Conservation (phyloP, 2,329 filamentous ascomycete genomes). For the Botrytis aclada region DNA sequence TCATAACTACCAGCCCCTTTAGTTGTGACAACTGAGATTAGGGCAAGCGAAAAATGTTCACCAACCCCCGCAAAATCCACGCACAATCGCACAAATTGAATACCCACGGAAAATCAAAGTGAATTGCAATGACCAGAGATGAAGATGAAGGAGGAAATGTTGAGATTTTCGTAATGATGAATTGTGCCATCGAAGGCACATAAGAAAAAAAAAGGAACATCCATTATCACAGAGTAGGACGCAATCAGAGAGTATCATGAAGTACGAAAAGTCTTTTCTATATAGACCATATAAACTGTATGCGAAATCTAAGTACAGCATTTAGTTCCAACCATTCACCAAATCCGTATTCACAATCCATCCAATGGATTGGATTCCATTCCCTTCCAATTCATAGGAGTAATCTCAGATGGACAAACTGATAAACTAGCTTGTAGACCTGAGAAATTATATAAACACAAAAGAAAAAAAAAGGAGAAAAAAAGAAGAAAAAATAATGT, state of each 20-base stretch:
- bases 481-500: not conserved
- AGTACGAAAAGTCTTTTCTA: not conserved
- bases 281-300: not conserved
- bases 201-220: not conserved
- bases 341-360: not conserved
- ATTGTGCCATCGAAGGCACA: not conserved
- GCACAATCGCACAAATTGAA: not conserved
- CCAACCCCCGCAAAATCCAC: not conserved
- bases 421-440: not conserved
- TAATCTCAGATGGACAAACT: not conserved
- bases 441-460: not conserved
- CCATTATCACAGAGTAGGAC: not conserved
- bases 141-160: not conserved
- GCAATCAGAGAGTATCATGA: not conserved
- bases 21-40: not conserved
- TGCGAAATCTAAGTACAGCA: not conserved
- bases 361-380: not conserved
- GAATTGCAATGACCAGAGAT: not conserved
- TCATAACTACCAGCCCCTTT: not conserved
- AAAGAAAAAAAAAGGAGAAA: not conserved
- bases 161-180: not conserved
- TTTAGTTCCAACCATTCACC: not conserved
- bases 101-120: not conserved
- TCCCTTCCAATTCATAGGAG: not conserved
- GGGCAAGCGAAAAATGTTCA: not conserved